Base-by-base conservation (phyloP, 2,329 filamentous ascomycete genomes). In the Ampelomyces quisqualis region DNA sequence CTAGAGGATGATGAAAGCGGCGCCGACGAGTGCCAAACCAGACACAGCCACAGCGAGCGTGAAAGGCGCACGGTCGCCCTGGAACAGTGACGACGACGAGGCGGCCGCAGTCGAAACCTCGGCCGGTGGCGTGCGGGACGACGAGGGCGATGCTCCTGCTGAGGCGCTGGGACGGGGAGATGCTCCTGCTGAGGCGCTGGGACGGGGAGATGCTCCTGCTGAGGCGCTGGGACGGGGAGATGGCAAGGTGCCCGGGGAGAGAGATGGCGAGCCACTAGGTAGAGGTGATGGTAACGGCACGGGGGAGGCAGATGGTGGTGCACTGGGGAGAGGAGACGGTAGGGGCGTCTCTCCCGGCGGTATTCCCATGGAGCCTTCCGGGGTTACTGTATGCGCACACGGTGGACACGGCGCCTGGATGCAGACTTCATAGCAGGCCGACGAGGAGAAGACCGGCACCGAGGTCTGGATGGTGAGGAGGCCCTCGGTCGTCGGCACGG, bases 391-490 rank as follows among this genome's bases (percentile, higher is more conserved):
- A 7, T 49, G 45, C 52, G 38, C 51, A 63, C 60, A 63, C 50
- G 51, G 47, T n/a, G 46, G 36, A 45, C 58, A 62, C 7, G 60
- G 57, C 31, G 54, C 45, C 43, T 55, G 43, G 3, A 62, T 31
- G 53, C 61, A 65, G 24, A 54, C 50, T 43, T 57, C 53, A 29
- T 51, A 49, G 45, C 58, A 63, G 24, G 36, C 21, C n/a, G 46
- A 43, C 24, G 40, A 45, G 21, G 40, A 47, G 45, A 34, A 23
- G 44, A 45, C 47, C 15, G 54, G 52, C n/a, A 42, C 19, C 15
- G 47, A 53, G 7, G 60, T 64, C 40, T 64, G 59, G 28, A 64
- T 60, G 6, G 59, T 62, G 46, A 60, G 55, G 45, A 53, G 19
- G 15, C 42, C 43, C 34, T 57, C 54, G 7, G 45, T 57, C 7